Evolutionary conservation across 305 asterid species (phyloP).

Genomic region (Solanum hybrid): DNA sequence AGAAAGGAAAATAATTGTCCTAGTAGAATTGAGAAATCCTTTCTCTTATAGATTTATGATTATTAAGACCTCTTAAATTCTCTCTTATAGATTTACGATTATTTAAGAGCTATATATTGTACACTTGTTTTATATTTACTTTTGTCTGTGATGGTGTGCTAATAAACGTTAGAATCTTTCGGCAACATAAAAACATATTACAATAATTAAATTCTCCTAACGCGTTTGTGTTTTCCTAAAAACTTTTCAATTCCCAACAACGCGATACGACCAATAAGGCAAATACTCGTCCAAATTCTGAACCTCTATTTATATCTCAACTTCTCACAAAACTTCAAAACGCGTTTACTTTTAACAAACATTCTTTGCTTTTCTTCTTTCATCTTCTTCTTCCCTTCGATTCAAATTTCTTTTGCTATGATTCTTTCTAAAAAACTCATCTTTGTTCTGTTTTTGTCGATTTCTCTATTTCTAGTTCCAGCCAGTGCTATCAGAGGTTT

Average conservation of each 20-base stretch:
- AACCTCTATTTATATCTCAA: background rate
- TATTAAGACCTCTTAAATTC: too few species aligned
- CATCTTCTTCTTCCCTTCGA: background rate
- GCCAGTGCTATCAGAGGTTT: slow-evolving; percentile 20
- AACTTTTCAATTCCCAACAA: background rate
- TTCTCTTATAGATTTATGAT: background rate
- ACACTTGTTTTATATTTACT: background rate
- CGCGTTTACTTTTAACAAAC: background rate
- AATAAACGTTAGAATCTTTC: background rate
- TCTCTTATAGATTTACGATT: too few species aligned
- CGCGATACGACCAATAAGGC: slow-evolving; percentile 3
- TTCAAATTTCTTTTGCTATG: background rate
- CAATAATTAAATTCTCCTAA: background rate
- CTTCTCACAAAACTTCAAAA: background rate
- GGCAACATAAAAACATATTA: background rate
- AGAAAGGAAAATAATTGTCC: background rate
- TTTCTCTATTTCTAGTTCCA: slow-evolving; percentile 11
- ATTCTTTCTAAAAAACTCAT: background rate
- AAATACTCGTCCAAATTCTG: background rate
- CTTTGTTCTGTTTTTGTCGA: background rate
- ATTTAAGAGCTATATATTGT: background rate
- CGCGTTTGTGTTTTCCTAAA: slow-evolving; percentile 3
- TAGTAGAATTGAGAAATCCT: background rate
- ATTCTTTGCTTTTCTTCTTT: background rate
- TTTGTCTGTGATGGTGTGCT: background rate